Evolutionary conservation across 331 rosid species (phyloP), one percentile per base, ranked within the genome.

Genomic region (Pyracantha coccinea): DNA sequence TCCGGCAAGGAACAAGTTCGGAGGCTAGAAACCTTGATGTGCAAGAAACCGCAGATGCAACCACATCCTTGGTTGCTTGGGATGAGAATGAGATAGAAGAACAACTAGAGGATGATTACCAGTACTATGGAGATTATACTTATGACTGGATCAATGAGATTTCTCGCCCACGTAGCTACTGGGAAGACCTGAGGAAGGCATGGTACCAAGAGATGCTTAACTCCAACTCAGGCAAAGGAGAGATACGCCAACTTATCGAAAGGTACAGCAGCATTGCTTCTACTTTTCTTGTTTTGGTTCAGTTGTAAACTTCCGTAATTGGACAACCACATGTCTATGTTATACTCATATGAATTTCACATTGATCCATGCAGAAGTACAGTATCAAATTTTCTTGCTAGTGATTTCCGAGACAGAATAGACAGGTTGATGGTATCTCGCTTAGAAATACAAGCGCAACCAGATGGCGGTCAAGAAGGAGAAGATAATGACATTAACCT

Each of bases 121-220:
- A 71, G 60, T 68, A 55, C 47, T 73, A 82, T 67, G 69, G 32
- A 64, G 90, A 81, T 68, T 68, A 68, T 69, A 84, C 72, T 76
- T 81, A 81, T 55, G 93, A 91, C 47, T 93, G 98, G 97, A 87
- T 88, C 69, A 75, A 83, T 29, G 86, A 84, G 57, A 91, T 93
- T 77, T 87, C 97, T 68, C 88, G 96, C 15, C 98, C 98, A 6
- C 83, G 87, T 33, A 90, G 97, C 77, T 90, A 88, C 31, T 93
- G 98, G 98, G 98, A 93, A 85, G 88, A 81, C 55, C 85, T 80
- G 8, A 84, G 98, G 84, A 82, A 90, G 86, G 82, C 82, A 45
- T 90, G 98, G 96, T 93, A 93, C 74, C 84, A 45, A 68, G 88
- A 93, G 89, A 87, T 93, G 89, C 97, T 84, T 10, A 78, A 81